Base-by-base conservation (phyloP, 2,329 filamentous ascomycete species). In the Huntiella abstrusa region DNA sequence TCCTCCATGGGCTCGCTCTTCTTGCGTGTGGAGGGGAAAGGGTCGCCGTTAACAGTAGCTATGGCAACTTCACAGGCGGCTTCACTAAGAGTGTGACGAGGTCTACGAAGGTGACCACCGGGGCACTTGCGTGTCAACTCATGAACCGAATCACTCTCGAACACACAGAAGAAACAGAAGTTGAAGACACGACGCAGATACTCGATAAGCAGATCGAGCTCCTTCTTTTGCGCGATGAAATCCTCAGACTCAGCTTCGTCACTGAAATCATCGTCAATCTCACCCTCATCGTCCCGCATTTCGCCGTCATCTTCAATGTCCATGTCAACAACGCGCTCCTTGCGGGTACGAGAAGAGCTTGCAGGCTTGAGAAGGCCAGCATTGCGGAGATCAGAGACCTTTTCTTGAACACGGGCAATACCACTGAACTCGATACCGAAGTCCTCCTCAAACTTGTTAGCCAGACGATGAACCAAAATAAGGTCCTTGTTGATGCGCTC, bases 161-260 rank as follows among this genome's bases (percentile, higher is more conserved):
- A 96, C 4, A 98, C 92, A 60, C 91, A 98, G 67, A 96, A 98
- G 69, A 98, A 95, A 67, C 91, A 98, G 65, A 98, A 96, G 64
- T 91, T 95, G 70, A 92, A 93, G 45, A 98, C 91, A 12, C 91
- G 80, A 45, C 91, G 85, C 50, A 98, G 71, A 60, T 98, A 98
- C 64, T 98, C 91, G 45, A 96, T 91, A 60, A 94, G 71, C 33
- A 98, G 69, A 62, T 98, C 91, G 43, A 98, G 75, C 57, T 91
- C 87, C 69, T 98, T 96, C 73, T 96, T 96, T 69, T 93, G 91
- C 36, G 79, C 73, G 46, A 95, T 62, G 35, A 95, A 67, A 36
- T 95, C 85, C 57, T 94, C 85, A 55, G 93, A 85, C 54, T 98
- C 88, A 33, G 79, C 71, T 51, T 95, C 88, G 36, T 79, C 71